Percentiles rank a stretch among this genome's conserved stretches.
Conservation (phyloP, 495 filamentous ascomycete genomes). For the Penicillium antarcticum region DNA sequence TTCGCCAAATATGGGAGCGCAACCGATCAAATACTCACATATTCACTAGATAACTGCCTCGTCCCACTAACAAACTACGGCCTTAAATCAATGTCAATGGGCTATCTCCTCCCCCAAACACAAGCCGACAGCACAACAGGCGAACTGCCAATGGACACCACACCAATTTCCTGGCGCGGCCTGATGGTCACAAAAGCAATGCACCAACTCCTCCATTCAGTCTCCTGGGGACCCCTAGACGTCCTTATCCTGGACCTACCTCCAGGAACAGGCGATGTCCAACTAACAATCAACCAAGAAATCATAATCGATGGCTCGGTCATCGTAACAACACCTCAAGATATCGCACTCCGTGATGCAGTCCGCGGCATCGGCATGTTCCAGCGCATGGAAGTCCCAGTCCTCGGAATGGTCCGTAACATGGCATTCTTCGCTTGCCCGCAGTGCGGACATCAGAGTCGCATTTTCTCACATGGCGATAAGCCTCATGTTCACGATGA, state of each 20-base stretch:
- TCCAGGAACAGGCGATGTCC: slow-evolving; percentile 91
- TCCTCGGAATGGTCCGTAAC: slow-evolving; percentile 93
- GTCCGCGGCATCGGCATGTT: slow-evolving; percentile 92
- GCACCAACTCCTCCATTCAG: slow-evolving; percentile 90
- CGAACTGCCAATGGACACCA: slow-evolving; percentile 54
- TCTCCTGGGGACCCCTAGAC: slow-evolving; percentile 84
- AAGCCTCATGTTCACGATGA: slow-evolving; percentile 36
- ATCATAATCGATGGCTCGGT: slow-evolving; percentile 79
- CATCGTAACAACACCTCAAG: slow-evolving; percentile 92
- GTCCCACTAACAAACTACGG: slow-evolving; percentile 93
- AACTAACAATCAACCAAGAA: slow-evolving; percentile 91
- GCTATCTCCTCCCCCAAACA: slow-evolving; percentile 68
- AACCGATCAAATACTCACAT: not conserved
- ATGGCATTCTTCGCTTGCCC: slow-evolving; percentile 89
- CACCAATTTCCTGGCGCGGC: slow-evolving; percentile 91
- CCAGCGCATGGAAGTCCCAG: slow-evolving; percentile 68
- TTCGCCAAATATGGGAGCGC: not conserved
- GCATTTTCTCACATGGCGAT: slow-evolving; percentile 64
- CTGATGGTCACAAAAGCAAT: slow-evolving; percentile 98
- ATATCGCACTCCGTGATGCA: slow-evolving; percentile 83
- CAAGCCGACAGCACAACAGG: slow-evolving; percentile 18
- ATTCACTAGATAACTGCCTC: slow-evolving; percentile 66
- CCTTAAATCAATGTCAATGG: slow-evolving; percentile 97
- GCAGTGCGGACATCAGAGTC: slow-evolving; percentile 66
- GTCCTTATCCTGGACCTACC: slow-evolving; percentile 88